Base-by-base conservation (phyloP, 305 asterid species). In the Solanum hybrid region DNA sequence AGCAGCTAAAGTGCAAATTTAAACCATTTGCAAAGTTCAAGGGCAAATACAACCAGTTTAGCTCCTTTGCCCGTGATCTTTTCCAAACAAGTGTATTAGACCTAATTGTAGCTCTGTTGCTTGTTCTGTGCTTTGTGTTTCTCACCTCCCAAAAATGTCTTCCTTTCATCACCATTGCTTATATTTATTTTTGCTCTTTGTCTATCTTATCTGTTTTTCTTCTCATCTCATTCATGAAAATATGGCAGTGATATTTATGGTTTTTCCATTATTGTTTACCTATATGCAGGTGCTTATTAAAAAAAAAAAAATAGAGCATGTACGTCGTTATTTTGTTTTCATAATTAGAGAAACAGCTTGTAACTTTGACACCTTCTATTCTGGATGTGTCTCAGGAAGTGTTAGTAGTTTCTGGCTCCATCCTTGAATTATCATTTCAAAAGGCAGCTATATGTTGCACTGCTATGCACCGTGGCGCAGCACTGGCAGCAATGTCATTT, bases 401-500 rank as follows among this genome's bases (percentile, higher is more conserved):
- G 89, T 92, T 96, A 89, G 97, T 95, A 86, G 95, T 95, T 89
- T 95, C 98, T 87, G 96, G 96, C 88, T 90, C 97, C 80, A 95
- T 96, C 92, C 91, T 96, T 86, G 98, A 96, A 93, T 93, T 91
- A 89, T 94, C 98, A 90, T 90, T 96, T 93, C 98, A 94, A 91
- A 96, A 96, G 93, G 99, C 99, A 16, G 97, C 97, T 85, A 94
- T 96, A 90, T 96, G 96, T 90, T 96, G 97, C 92, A 96, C 98
- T 79, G 99, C 98, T 89, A 93, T 95, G 96, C 99, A 96, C 91
- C 99, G 98, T 90, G 98, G 96, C 91, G 98, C 99, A 88, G 98
- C 98, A 89, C 92, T 96, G 89, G 94, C 98, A 89, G 98, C 99
- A 82, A 94, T 96, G 98, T 95, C 99, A 85, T 96, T 93, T 91